phyloP scores from a whole-genome alignment of 2,329 filamentous ascomycete genomes.

The Pseudopithomyces chartarum region DNA sequence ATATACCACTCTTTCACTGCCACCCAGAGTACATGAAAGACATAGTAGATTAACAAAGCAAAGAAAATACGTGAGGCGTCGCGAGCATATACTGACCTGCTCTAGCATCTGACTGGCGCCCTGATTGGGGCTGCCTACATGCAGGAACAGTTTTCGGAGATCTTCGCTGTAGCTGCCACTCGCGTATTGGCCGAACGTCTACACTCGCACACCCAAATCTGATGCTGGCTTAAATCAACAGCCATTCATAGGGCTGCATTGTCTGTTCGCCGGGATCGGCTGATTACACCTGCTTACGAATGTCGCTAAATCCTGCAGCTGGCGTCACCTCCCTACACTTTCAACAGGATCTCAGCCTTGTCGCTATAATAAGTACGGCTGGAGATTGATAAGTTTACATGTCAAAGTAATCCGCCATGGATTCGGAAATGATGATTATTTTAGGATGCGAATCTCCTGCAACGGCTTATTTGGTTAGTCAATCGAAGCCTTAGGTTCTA shows the following conservation, averaged over 20 bases:
- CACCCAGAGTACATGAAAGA: no score
- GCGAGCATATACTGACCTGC: no score
- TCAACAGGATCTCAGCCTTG: not conserved
- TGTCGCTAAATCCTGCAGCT: not conserved
- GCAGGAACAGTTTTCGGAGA: no score
- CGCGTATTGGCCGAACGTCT: no score
- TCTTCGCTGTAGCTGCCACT: no score
- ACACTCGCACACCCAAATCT: not conserved
- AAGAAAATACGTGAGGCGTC: no score
- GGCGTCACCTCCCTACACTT: not conserved
- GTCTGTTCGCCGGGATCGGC: not conserved
- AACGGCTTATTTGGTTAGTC: not conserved
- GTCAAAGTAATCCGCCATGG: not conserved
- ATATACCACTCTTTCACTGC: no score
- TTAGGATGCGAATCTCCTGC: not conserved
- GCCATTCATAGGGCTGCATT: not conserved
- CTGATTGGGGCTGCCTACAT: no score
- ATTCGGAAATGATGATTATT: not conserved
- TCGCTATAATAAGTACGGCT: not conserved
- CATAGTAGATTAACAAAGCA: no score
- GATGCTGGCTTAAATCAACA: not conserved
- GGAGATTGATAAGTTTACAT: not conserved
- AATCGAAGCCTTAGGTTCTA: not conserved
- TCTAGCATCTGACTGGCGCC: no score
- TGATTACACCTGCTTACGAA: slow-evolving; percentile 1